Evolutionary conservation across 371 early-diverging fungal genomes (phyloP).

Genomic region (Actinomortierella wolfii): DNA sequence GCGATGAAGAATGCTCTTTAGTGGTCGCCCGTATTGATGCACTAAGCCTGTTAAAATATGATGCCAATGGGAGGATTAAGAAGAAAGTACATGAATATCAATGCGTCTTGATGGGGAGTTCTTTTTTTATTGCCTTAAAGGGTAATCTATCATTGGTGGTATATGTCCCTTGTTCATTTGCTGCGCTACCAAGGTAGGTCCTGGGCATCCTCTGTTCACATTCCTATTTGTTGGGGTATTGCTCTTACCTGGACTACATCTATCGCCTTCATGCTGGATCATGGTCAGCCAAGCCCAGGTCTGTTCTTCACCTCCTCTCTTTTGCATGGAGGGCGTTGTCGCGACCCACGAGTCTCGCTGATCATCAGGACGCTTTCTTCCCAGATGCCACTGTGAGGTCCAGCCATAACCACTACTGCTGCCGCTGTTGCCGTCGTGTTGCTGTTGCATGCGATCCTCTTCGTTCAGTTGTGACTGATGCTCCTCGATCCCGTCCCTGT

Average conservation of each 20-base stretch:
- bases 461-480: no score
- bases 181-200: neutral
- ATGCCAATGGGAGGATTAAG: no score
- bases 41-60: neutral
- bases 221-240: no score
- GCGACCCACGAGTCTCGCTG: neutral
- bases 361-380: constrained; percentile 7
- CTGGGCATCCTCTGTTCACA: no score
- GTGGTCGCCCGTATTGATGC: constrained; percentile 29
- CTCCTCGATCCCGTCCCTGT: no score
- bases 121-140: no score
- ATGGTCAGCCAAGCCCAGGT: constrained; percentile 44
- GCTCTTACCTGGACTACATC: constrained; percentile 34
- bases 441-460: no score
- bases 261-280: constrained; percentile 20
- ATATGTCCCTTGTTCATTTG: neutral
- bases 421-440: no score
- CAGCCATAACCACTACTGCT: no score
- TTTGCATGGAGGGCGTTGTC: neutral
- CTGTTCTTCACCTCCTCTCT: neutral
- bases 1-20: constrained; percentile 13
- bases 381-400: constrained; percentile 29
- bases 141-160: neutral
- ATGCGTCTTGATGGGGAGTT: no score
- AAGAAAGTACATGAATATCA: no score